Evolutionary conservation across 495 filamentous ascomycete species (phyloP).

Genomic region (Penicillium diatomitis): DNA sequence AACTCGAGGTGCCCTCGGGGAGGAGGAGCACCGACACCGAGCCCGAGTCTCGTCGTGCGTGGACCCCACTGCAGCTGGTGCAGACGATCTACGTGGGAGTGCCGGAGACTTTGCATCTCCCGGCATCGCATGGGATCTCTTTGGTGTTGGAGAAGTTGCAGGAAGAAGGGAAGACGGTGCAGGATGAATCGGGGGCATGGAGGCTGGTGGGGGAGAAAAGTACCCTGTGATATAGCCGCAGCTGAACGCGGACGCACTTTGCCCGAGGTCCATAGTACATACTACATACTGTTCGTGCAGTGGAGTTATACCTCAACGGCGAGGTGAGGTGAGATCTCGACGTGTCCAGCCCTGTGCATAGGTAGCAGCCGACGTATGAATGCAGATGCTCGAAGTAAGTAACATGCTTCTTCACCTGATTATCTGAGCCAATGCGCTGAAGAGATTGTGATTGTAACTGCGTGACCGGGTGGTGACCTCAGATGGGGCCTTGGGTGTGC

Average conservation of each 20-base stretch:
- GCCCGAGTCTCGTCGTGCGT: slow-evolving; percentile 27
- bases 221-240: slow-evolving; percentile 13
- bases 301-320: too few relatives aligned
- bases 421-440: too few relatives aligned
- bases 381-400: too few relatives aligned
- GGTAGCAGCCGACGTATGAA: too few relatives aligned
- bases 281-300: too few relatives aligned
- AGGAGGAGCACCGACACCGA: slow-evolving; percentile 11
- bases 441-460: too few relatives aligned
- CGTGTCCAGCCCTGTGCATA: too few relatives aligned
- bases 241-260: background rate
- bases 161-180: slow-evolving; percentile 51
- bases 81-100: slow-evolving; percentile 76
- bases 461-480: too few relatives aligned
- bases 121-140: slow-evolving; percentile 59
- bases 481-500: too few relatives aligned
- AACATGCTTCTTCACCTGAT: too few relatives aligned
- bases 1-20: slow-evolving; percentile 22
- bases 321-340: too few relatives aligned
- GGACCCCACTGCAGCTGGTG: slow-evolving; percentile 74
- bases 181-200: slow-evolving; percentile 45
- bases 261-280: too few relatives aligned
- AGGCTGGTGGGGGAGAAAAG: slow-evolving; percentile 31
- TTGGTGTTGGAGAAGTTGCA: slow-evolving; percentile 64
- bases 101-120: slow-evolving; percentile 60